Percentiles rank a stretch among this genome's conserved stretches.
Evolutionary conservation across 768 basidiomycete species (phyloP).

Genomic region (Psilocybe azurescens): DNA sequence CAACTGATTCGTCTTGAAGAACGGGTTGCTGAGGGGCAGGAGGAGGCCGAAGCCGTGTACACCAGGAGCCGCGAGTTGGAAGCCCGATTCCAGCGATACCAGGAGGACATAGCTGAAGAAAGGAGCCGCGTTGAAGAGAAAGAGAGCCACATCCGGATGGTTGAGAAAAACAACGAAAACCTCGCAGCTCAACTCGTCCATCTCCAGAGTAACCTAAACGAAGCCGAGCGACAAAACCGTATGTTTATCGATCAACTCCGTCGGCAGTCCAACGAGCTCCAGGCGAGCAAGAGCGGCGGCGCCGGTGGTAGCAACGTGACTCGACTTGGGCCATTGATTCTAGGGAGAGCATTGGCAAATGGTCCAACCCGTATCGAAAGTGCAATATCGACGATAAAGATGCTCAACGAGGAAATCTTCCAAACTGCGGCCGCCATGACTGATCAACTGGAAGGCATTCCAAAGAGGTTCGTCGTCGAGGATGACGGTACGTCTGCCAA

Average conservation of each 20-base stretch:
- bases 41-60: slow-evolving; percentile 1
- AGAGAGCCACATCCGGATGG: slow-evolving; percentile 24
- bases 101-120: slow-evolving; percentile 12
- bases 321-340: slow-evolving; percentile 12
- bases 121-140: slow-evolving; percentile 14
- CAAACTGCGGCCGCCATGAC: slow-evolving; percentile 46
- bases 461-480: slow-evolving; percentile 30
- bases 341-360: background rate
- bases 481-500: slow-evolving; percentile 21
- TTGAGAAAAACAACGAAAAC: slow-evolving; percentile 25
- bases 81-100: slow-evolving; percentile 5
- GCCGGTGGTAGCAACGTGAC: background rate
- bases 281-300: slow-evolving; percentile 19
- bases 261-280: slow-evolving; percentile 36
- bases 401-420: slow-evolving; percentile 45
- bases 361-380: slow-evolving; percentile 17
- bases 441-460: slow-evolving; percentile 36
- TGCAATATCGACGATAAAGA: slow-evolving; percentile 31
- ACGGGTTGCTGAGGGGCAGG: slow-evolving; percentile 12
- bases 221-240: slow-evolving; percentile 33
- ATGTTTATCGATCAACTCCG: slow-evolving; percentile 40
- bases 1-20: slow-evolving; percentile 2
- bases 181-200: slow-evolving; percentile 26
- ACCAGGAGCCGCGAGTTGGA: slow-evolving; percentile 18
- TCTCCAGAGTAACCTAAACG: slow-evolving; percentile 23